A percentile compares a stretch with the other conserved stretches of the same genome.
Conservation (phyloP, 495 filamentous ascomycete species). For the Penicillium bialowiezense region DNA sequence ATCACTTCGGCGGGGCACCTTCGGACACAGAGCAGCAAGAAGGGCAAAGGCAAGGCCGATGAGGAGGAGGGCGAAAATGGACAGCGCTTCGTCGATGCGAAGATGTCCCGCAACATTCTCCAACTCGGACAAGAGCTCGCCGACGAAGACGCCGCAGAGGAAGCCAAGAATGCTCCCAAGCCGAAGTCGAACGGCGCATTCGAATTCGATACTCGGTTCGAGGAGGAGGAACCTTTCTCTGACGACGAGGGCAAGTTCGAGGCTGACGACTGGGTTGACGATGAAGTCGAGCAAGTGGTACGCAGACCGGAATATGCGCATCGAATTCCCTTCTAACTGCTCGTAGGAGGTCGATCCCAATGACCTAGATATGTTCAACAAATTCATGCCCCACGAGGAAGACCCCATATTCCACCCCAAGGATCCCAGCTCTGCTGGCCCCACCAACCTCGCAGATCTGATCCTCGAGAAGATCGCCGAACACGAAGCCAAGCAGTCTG, state of each 20-base stretch:
- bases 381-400: constrained; percentile 68
- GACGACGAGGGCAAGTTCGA: constrained; percentile 57
- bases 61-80: constrained; percentile 60
- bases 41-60: constrained; percentile 53
- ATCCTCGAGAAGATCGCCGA: constrained; percentile 92
- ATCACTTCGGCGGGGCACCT: constrained; percentile 63
- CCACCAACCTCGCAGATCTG: constrained; percentile 84
- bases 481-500: constrained; percentile 70
- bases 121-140: constrained; percentile 79
- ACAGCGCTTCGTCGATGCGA: constrained; percentile 76
- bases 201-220: constrained; percentile 60
- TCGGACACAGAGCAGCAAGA: constrained; percentile 50
- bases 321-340: constrained; percentile 16
- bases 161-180: constrained; percentile 19
- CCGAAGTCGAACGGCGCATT: constrained; percentile 58
- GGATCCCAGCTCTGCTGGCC: constrained; percentile 41
- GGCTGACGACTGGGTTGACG: constrained; percentile 57
- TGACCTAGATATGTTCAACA: constrained; percentile 86
- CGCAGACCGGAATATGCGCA: too few species aligned
- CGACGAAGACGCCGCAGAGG: constrained; percentile 67
- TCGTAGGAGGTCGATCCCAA: constrained; percentile 77
- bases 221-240: constrained; percentile 46
- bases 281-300: constrained; percentile 74
- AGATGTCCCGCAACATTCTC: constrained; percentile 81
- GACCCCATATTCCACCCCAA: constrained; percentile 50